phyloP scores from a whole-genome alignment of 2,329 filamentous ascomycete species.

The Seiridium unicorne region DNA sequence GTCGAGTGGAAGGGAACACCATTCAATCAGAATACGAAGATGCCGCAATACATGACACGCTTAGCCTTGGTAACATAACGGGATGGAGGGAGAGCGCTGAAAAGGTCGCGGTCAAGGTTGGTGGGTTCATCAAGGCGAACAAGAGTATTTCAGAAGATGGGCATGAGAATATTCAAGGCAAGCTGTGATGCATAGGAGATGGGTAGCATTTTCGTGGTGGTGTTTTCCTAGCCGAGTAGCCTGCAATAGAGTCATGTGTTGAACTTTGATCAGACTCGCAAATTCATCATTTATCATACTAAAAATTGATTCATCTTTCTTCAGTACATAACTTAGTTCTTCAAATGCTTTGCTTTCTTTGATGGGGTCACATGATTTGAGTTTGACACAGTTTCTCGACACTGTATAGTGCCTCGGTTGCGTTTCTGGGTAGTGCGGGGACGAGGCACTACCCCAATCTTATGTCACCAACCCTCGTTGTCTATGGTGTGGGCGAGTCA shows the following conservation, averaged over 20 bases:
- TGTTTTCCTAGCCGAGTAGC: not conserved
- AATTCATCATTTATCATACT: too few relatives aligned
- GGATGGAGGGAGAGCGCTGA: conserved; percentile 37
- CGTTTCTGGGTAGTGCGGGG: not conserved
- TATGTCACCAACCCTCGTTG: not conserved
- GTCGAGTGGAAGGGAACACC: conserved; percentile 14
- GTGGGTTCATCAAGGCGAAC: conserved; percentile 17
- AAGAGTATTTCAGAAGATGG: not conserved
- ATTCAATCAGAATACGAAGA: conserved; percentile 38
- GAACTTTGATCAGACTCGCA: too few relatives aligned
- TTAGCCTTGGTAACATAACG: conserved; percentile 34
- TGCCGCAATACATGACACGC: conserved; percentile 43
- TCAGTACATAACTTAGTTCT: not conserved
- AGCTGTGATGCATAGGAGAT: not conserved
- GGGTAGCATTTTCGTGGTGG: not conserved
- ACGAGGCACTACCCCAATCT: not conserved
- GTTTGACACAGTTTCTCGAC: not conserved
- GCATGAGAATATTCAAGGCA: not conserved
- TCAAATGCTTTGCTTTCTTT: not conserved
- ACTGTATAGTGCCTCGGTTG: not conserved
- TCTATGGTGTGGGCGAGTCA: not conserved
- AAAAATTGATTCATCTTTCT: not conserved
- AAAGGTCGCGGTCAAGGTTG: conserved; percentile 18
- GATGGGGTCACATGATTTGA: not conserved
- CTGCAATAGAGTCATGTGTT: too few relatives aligned